Base-by-base conservation (phyloP, 441 rosid species). In the Theobroma grandiflorum region DNA sequence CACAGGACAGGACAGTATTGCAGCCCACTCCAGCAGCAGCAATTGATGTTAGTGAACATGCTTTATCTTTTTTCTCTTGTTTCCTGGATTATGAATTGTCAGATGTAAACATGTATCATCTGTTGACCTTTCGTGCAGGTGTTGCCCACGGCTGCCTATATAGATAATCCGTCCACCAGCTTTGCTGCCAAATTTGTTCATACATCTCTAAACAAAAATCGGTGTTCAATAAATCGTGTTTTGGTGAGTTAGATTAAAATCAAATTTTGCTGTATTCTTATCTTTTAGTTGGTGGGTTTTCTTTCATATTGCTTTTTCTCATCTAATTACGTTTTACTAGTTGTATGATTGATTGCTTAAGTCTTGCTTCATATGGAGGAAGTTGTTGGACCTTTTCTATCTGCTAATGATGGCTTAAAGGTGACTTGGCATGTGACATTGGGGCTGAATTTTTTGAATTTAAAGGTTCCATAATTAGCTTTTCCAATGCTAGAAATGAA, bases 91-190 rank as follows among this genome's bases (percentile, higher is more conserved):
- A 59, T 75, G 69, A 38, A 22, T 53, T n/a, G 33, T 75, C 42
- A 42, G 33, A 38, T 79, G 47, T 74, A 18, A 57, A 69, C 62
- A 42, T 47, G 16, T 50, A 64, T 72, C 68, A 18, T 73, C 38
- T 47, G 8, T 81, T 84, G 64, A 43, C 80, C 74, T 74, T 67
- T 80, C 75, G 50, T 90, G 87, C 91, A 97, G 99, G 81, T 93
- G 95, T 87, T 95, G 84, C 99, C 99, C 20, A 59, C 99, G 20
- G 90, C 86, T 90, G 97, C 97, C 42, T 93, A 95, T 88, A 83
- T 97, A n/a, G 99, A 97, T 85, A 97, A 97, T 79, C 97, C 99
- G 84, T 97, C 98, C 50, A 91, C 98, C 74, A 94, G 98, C 86
- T 97, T 92, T 90, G 90, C 96, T 72, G 95, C 99, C 72, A 97